Percentiles rank a stretch among this genome's conserved stretches.
Evolutionary conservation across 305 asterid species (phyloP).

Genomic region (Solanum hybrid): DNA sequence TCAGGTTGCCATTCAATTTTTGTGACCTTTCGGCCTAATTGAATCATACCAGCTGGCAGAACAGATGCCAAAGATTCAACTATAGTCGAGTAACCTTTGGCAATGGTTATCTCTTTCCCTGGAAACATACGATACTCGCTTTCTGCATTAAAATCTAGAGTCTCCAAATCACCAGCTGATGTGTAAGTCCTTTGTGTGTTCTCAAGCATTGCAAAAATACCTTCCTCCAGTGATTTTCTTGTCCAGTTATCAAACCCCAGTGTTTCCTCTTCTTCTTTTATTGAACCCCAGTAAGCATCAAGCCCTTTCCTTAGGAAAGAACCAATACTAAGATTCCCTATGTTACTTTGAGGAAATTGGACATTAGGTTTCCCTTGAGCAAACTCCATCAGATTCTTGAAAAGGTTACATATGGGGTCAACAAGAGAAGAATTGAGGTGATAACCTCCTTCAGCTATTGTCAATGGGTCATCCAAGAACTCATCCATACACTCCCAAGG

Average conservation of each 20-base stretch:
- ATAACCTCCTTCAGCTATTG: conserved; percentile 68
- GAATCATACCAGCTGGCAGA: conserved; percentile 8
- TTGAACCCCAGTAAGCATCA: conserved; percentile 4
- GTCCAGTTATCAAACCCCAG: not conserved
- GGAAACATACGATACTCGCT: conserved; percentile 11
- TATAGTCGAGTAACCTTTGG: conserved; percentile 13
- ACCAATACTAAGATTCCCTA: conserved; percentile 7
- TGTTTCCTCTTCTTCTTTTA: not conserved
- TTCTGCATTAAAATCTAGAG: conserved; percentile 14
- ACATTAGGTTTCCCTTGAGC: conserved; percentile 40
- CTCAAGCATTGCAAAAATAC: conserved; percentile 11
- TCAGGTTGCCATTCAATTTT: conserved; percentile 10
- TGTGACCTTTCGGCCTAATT: conserved; percentile 9
- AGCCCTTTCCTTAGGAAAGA: conserved; percentile 11
- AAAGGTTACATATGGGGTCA: conserved; percentile 50
- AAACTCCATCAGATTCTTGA: conserved; percentile 58
- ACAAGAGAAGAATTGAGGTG: conserved; percentile 35
- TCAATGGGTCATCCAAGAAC: conserved; percentile 36
- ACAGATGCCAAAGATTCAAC: conserved; percentile 11
- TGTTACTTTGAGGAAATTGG: not conserved
- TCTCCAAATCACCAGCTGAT: conserved; percentile 10
- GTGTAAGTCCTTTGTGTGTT: conserved; percentile 19
- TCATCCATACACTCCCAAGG: conserved; percentile 97
- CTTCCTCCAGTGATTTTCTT: conserved; percentile 6
- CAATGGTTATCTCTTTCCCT: conserved; percentile 12